phyloP scores from a whole-genome alignment of 768 basidiomycete genomes.

The Tulasnella sp. region DNA sequence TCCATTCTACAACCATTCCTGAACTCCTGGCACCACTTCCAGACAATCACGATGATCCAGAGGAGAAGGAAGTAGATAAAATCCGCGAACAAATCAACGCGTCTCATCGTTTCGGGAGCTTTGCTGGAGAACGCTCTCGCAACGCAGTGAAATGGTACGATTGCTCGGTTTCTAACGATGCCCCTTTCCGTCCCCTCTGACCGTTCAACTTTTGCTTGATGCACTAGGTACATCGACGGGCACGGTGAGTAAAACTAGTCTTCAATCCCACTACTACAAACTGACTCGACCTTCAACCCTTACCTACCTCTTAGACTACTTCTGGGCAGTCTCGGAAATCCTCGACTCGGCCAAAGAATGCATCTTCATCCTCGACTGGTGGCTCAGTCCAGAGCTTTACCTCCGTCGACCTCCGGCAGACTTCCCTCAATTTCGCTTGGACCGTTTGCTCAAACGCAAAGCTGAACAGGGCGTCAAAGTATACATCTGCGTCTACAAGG shows the following conservation, averaged over 20 bases:
- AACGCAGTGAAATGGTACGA: conserved; percentile 78
- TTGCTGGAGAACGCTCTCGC: conserved; percentile 59
- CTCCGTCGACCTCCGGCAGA: conserved; percentile 84
- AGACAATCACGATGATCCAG: conserved; percentile 62
- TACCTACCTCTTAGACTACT: conserved; percentile 49
- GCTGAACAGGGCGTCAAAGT: conserved; percentile 88
- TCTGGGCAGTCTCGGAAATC: conserved; percentile 89
- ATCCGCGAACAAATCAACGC: conserved; percentile 67
- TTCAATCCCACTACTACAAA: conserved; percentile 28
- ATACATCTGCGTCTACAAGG: conserved; percentile 91
- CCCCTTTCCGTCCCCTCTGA: too few relatives aligned
- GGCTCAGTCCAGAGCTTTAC: conserved; percentile 92
- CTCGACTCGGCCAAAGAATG: conserved; percentile 69
- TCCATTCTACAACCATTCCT: background rate
- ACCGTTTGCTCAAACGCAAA: conserved; percentile 75
- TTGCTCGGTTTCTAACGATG: too few relatives aligned
- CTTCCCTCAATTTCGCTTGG: conserved; percentile 83
- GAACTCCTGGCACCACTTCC: background rate
- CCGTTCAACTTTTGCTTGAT: background rate
- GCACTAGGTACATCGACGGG: conserved; percentile 74
- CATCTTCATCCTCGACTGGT: conserved; percentile 80
- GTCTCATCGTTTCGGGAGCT: conserved; percentile 76
- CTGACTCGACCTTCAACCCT: background rate
- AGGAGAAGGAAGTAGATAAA: conserved; percentile 63
- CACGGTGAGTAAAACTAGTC: conserved; percentile 48